Evolutionary conservation across 73 alveolate genomes (phyloP).

Genomic region (Tetrahymena elliotti): DNA sequence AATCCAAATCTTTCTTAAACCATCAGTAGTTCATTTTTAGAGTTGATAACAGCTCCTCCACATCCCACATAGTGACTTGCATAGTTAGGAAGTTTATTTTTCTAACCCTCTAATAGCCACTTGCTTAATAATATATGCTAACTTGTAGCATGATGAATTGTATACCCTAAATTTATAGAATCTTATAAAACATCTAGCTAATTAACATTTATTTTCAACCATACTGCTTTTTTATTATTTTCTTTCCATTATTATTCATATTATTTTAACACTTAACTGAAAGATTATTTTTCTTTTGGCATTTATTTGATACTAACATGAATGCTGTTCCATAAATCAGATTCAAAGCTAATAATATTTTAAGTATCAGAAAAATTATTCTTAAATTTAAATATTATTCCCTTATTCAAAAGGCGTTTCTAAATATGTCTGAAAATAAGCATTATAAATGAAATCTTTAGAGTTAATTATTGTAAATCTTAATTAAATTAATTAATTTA

Average conservation of each 20-base stretch:
- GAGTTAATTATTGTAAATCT: too few species aligned
- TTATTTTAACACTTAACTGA: background rate
- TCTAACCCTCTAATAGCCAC: constrained; percentile 12
- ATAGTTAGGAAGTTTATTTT: constrained; percentile 16
- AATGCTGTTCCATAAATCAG: background rate
- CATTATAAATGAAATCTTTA: too few species aligned
- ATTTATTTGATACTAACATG: background rate
- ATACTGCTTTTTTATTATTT: background rate
- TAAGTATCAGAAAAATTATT: background rate
- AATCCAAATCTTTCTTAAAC: constrained; percentile 25
- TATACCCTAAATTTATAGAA: constrained; percentile 3
- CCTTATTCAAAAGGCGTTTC: background rate
- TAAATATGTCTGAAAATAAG: background rate
- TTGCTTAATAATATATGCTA: constrained; percentile 2
- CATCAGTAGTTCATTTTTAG: constrained; percentile 5
- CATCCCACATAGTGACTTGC: constrained; percentile 40
- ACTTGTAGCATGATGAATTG: constrained; percentile 12
- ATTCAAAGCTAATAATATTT: background rate
- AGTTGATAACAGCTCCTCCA: constrained; percentile 31
- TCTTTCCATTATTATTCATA: background rate
- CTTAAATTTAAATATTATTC: background rate
- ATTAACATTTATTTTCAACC: constrained; percentile 13
- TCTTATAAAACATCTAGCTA: background rate
- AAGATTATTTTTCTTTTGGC: background rate
- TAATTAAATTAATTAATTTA: too few species aligned